Evolutionary conservation across 1,139 yeast genomes (phyloP).

Genomic region (Yamadazyma atlantica): DNA sequence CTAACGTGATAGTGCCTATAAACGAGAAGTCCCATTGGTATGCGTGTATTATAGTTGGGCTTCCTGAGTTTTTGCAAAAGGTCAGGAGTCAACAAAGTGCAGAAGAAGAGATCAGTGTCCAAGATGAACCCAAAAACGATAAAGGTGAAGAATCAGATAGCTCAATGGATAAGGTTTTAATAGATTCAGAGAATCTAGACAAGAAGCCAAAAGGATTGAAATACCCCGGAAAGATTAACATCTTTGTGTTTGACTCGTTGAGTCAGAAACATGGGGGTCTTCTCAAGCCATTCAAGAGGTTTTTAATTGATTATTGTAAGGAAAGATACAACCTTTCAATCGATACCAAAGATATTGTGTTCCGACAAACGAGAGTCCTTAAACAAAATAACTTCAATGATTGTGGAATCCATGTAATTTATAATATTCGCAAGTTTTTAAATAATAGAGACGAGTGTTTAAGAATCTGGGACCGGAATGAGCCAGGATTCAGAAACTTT

Average conservation of each 20-base stretch:
- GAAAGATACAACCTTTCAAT: constrained; percentile 57
- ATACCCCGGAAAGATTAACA: constrained; percentile 25
- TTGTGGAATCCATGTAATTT: constrained; percentile 92
- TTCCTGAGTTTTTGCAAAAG: constrained; percentile 31
- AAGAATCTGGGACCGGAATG: constrained; percentile 44
- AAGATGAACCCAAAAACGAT: too few relatives aligned
- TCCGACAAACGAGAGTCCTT: constrained; percentile 64
- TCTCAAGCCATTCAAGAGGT: constrained; percentile 54
- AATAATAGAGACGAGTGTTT: constrained; percentile 50
- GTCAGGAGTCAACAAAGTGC: constrained; percentile 8
- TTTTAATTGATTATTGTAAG: constrained; percentile 68
- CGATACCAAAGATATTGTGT: constrained; percentile 40
- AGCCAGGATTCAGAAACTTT: constrained; percentile 16
- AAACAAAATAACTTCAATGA: constrained; percentile 88
- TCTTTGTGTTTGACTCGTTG: constrained; percentile 79
- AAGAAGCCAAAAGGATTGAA: constrained; percentile 1
- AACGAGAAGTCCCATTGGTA: constrained; percentile 89
- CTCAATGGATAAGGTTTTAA: background rate
- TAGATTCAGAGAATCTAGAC: constrained; percentile 2
- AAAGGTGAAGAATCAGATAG: background rate
- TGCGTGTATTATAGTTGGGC: constrained; percentile 62
- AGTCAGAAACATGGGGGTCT: constrained; percentile 57
- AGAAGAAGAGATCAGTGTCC: too few relatives aligned
- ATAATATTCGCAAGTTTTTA: constrained; percentile 69
- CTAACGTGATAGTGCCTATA: constrained; percentile 75